Evolutionary conservation across 768 basidiomycete genomes (phyloP).

Genomic region (Candolleomyces efflorescens): DNA sequence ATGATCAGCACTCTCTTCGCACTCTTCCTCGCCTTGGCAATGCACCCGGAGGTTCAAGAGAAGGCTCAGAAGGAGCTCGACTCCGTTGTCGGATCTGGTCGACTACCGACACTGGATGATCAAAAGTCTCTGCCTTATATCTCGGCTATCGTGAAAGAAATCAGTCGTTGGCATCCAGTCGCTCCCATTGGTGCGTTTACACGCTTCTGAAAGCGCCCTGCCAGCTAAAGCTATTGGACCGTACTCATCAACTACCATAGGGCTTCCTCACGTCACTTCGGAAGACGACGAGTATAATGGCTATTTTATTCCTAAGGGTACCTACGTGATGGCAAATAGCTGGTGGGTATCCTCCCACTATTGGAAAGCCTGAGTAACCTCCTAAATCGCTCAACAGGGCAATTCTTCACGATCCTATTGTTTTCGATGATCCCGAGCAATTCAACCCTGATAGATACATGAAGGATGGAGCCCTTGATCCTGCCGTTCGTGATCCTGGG

Average conservation of each 20-base stretch:
- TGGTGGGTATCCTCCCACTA: neutral
- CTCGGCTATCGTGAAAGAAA: conserved; percentile 11
- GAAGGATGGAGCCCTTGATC: conserved; percentile 12
- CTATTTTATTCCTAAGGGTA: conserved; percentile 3
- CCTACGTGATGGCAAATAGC: neutral
- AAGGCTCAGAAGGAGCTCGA: conserved; percentile 14
- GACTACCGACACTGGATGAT: conserved; percentile 14
- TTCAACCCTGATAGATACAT: conserved; percentile 8
- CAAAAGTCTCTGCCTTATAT: conserved; percentile 13
- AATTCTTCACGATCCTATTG: neutral
- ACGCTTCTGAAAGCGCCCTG: conserved; percentile 9
- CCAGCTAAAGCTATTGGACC: no score
- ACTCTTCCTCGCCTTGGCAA: conserved; percentile 11
- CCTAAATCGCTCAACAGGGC: neutral
- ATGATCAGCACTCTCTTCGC: neutral
- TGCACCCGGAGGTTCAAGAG: conserved; percentile 12
- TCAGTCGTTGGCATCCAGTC: conserved; percentile 2
- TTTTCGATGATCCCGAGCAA: neutral
- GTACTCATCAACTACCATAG: neutral
- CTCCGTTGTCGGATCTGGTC: conserved; percentile 9
- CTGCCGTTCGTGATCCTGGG: conserved; percentile 21
- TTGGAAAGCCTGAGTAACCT: neutral
- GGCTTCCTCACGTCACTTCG: neutral
- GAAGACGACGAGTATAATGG: conserved; percentile 2
- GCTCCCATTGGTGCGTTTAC: neutral